Evolutionary conservation across 306 rosid genomes (phyloP).

Genomic region (Ceratonia siliqua): DNA sequence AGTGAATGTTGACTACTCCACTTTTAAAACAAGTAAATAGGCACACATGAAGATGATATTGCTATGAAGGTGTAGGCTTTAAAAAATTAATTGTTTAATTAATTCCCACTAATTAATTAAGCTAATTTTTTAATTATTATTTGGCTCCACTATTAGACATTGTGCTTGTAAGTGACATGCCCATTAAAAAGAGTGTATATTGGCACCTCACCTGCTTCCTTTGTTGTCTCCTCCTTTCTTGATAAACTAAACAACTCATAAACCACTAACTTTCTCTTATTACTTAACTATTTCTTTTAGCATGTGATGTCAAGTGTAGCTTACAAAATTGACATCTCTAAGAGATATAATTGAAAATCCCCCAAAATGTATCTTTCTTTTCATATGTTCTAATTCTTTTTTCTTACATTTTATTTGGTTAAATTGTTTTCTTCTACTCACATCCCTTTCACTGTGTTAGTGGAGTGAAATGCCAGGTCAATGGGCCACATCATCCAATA

Average conservation of each 20-base stretch:
- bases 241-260: constrained; percentile 52
- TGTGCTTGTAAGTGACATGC: constrained; percentile 51
- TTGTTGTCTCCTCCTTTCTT: constrained; percentile 39
- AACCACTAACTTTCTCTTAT: constrained; percentile 45
- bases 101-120: constrained; percentile 14
- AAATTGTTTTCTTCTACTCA: constrained; percentile 67
- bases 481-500: constrained; percentile 47
- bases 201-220: constrained; percentile 58
- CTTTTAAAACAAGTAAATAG: background rate
- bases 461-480: constrained; percentile 77
- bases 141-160: constrained; percentile 39
- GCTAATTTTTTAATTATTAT: background rate
- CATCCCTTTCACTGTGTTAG: constrained; percentile 52
- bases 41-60: constrained; percentile 22
- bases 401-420: constrained; percentile 36
- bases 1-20: background rate
- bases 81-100: background rate
- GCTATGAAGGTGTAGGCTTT: constrained; percentile 1
- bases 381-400: constrained; percentile 32
- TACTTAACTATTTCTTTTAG: constrained; percentile 40
- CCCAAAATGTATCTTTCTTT: constrained; percentile 45
- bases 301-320: constrained; percentile 68
- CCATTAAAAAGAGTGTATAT: constrained; percentile 52
- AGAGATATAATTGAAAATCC: constrained; percentile 37
- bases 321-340: constrained; percentile 56